Base-by-base conservation (phyloP, 2,329 filamentous ascomycete genomes). In the Dendryphion nanum region DNA sequence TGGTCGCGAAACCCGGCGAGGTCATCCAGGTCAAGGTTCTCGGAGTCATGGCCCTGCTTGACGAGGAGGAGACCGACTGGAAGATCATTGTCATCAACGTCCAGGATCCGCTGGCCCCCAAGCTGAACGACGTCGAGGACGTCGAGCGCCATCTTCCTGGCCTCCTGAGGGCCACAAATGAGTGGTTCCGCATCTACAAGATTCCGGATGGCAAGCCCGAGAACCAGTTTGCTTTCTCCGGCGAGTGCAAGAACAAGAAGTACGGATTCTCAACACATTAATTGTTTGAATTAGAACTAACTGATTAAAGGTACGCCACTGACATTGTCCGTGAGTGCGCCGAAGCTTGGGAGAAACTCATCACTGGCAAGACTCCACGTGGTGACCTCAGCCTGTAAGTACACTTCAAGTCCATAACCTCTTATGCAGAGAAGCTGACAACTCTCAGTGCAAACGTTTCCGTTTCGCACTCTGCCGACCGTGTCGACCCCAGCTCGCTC, bases 131-230 rank as follows among this genome's bases (percentile, higher is more conserved):
- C 70, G 85, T 97, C 50, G 93, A 97, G 81, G 93, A 98, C 68
- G 93, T 98, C 57, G 93, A 98, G 82, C 85, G 91, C 67, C 93
- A 97, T 77, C 84, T 98, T 42, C 93, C 93, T 45, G 93, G 93
- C 60, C 88, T 98, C 44, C 81, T 98, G 69, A 86, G 93, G 57
- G 93, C 93, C 67, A 97, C 91, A 68, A 98, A 98, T 68, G 93
- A 98, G 79, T 98, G 93, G 93, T 98, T 98, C 89, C 89, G 93
- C 72, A 98, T 98, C 82, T 98, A 98, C 86, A 98, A 98, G 82
- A 98, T 98, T 74, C 93, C 93, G 67, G 93, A 98, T 68, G 93
- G 93, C 79, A 98, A 98, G 89, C 90, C 91, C 62, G 93, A 98
- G 86, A 98, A 98, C 83, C 93, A 97, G 78, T 98, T 98, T 67